phyloP scores from a whole-genome alignment of 257 asterid genomes.

The Anisodus tanguticus region DNA sequence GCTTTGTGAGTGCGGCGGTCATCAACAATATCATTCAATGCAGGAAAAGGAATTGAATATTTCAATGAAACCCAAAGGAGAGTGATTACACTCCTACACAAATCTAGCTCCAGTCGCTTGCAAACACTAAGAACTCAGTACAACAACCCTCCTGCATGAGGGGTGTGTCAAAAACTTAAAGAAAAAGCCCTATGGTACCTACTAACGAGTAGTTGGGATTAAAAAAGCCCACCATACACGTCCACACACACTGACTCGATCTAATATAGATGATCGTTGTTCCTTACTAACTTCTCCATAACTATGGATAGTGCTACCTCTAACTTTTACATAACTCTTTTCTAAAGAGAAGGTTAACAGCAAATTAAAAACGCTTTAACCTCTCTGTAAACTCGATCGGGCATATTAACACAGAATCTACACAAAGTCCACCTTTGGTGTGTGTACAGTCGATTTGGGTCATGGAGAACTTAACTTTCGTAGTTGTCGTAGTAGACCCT shows the following conservation, averaged over 20 bases:
- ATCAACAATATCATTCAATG: neutral
- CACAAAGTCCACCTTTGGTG: slow-evolving; percentile 36
- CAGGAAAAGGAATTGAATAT: neutral
- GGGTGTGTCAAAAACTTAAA: neutral
- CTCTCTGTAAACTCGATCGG: slow-evolving; percentile 64
- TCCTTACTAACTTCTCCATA: neutral
- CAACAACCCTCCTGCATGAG: neutral
- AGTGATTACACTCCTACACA: neutral
- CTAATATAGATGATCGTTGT: neutral
- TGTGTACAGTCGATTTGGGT: slow-evolving; percentile 96
- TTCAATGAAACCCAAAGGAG: neutral
- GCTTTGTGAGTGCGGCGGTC: no score
- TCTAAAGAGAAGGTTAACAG: slow-evolving; percentile 21
- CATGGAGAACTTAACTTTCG: slow-evolving; percentile 76
- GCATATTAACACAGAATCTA: slow-evolving; percentile 71
- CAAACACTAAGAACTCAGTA: neutral
- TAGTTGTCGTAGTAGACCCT: slow-evolving; percentile 40
- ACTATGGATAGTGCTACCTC: neutral
- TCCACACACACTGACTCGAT: neutral
- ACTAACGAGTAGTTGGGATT: neutral
- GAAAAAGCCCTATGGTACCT: neutral
- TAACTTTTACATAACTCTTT: neutral
- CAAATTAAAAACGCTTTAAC: slow-evolving; percentile 48
- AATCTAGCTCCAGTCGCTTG: neutral
- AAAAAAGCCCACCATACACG: neutral